Evolutionary conservation across 2,329 filamentous ascomycete species (phyloP), one percentile per base, ranked within the genome.

Genomic region (Claviceps capensis): DNA sequence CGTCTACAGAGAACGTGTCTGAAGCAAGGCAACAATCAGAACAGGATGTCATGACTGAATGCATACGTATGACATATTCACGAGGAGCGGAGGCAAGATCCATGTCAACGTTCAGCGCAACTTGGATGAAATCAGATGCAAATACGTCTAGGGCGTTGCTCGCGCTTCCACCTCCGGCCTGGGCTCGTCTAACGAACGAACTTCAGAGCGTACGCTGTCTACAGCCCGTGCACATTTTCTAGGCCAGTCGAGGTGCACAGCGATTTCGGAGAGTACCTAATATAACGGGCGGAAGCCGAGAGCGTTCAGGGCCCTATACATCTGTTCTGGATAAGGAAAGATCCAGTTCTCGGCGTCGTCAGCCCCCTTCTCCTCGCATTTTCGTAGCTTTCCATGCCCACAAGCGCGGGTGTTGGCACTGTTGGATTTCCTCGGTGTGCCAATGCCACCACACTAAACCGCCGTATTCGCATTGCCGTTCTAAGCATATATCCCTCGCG

Each of bases 51-150:
- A 4, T 34, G 30, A 11, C 30, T 34, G 30, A 9, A 11, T 34
- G 30, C 30, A 34, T 11, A 66, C 66, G 68, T 69, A 71, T 72
- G 69, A 70, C 69, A 72, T 72, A 72, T 72, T 71, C 70, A 64
- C 65, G 65, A 63, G 62, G 65, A 63, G 59, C 49, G 52, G 55
- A 54, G 23, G 38, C 42, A 48, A 19, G 2, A 46, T 37, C n/a
- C 38, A n/a, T 30, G 51, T 43, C 8, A 17, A n/a, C 38, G 3
- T n/a, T 19, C 40, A 22, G 40, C 17, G 3, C 4, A 34, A 34
- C 4, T 11, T 34, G 30, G 9, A 34, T 34, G 9, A 11, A 34
- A 11, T 34, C 30, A 34, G 30, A 34, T 34, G 30, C 30, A 3
- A 34, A 34, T 8, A 4, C 30, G 3, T 34, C 30, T 11, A 34